Conservation (phyloP, 306 rosid species). For the Trifolium fragiferum region DNA sequence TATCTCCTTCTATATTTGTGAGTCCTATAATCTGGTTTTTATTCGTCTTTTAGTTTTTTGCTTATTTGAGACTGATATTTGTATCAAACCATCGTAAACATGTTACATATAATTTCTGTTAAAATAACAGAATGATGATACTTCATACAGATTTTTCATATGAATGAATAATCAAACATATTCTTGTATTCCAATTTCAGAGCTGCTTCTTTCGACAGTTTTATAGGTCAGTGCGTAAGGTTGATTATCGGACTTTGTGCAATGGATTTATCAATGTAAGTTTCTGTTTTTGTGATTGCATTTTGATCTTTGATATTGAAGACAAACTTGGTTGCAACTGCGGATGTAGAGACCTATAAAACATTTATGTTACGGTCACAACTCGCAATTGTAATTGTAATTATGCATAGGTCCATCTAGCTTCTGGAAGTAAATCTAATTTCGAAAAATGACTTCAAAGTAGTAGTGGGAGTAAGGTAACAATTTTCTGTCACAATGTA, state of each 20-base stretch:
- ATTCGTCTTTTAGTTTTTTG: neutral
- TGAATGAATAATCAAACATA: neutral
- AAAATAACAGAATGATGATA: neutral
- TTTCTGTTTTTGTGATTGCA: too few species aligned
- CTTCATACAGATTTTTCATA: neutral
- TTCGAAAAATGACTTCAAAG: constrained; percentile 91
- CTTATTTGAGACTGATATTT: neutral
- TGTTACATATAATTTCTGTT: neutral
- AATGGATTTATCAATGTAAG: constrained; percentile 87
- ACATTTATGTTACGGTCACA: too few species aligned
- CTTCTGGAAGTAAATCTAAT: constrained; percentile 88
- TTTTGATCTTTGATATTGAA: too few species aligned
- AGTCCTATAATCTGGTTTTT: constrained; percentile 43
- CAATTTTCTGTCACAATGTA: constrained; percentile 32
- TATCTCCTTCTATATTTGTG: constrained; percentile 75
- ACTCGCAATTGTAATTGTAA: neutral
- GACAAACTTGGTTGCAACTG: too few species aligned
- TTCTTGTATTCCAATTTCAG: constrained; percentile 49
- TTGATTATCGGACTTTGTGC: constrained; percentile 78
- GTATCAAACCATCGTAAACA: neutral
- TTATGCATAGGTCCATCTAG: constrained; percentile 68
- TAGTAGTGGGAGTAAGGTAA: constrained; percentile 87
- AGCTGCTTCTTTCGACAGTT: constrained; percentile 91
- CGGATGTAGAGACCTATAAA: too few species aligned
- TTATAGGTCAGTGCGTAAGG: constrained; percentile 74